Percentiles rank a stretch among this genome's conserved stretches.
Conservation (phyloP, 106 monocot species). For the Dendrobium huoshanense region DNA sequence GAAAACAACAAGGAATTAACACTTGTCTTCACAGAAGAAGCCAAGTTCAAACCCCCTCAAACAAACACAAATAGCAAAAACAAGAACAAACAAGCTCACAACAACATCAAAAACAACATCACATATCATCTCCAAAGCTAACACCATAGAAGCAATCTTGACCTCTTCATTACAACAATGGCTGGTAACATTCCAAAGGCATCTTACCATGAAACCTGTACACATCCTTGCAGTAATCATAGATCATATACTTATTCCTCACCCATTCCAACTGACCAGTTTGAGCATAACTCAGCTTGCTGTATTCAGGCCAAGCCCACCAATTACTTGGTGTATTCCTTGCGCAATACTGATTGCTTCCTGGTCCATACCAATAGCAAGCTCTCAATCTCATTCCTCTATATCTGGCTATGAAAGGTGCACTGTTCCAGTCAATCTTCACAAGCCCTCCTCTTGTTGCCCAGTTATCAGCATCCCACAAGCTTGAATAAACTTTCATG, state of each 20-base stretch:
- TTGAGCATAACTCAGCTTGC: constrained; percentile 11
- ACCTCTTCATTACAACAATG: background rate
- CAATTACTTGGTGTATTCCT: constrained; percentile 1
- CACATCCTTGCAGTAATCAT: constrained; percentile 26
- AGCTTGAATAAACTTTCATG: constrained; percentile 64
- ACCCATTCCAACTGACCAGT: constrained; percentile 22
- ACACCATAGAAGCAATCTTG: background rate
- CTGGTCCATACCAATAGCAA: constrained; percentile 26
- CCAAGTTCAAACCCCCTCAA: background rate
- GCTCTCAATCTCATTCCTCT: constrained; percentile 28
- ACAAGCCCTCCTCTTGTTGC: constrained; percentile 53
- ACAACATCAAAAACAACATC: background rate
- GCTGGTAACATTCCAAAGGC: constrained; percentile 17
- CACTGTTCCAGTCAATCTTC: constrained; percentile 63
- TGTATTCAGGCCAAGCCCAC: constrained; percentile 8
- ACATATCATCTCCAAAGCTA: background rate
- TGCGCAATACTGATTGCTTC: constrained; percentile 3
- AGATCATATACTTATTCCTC: constrained; percentile 18
- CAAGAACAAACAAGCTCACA: background rate
- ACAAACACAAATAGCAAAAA: background rate
- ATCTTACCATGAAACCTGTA: constrained; percentile 16
- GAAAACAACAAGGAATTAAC: too few species aligned
- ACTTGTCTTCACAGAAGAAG: background rate
- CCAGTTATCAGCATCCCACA: constrained; percentile 82
- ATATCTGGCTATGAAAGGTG: constrained; percentile 64